Base-by-base conservation (phyloP, 1,284 basidiomycete species). In the Fistulinella cinereoalba region DNA sequence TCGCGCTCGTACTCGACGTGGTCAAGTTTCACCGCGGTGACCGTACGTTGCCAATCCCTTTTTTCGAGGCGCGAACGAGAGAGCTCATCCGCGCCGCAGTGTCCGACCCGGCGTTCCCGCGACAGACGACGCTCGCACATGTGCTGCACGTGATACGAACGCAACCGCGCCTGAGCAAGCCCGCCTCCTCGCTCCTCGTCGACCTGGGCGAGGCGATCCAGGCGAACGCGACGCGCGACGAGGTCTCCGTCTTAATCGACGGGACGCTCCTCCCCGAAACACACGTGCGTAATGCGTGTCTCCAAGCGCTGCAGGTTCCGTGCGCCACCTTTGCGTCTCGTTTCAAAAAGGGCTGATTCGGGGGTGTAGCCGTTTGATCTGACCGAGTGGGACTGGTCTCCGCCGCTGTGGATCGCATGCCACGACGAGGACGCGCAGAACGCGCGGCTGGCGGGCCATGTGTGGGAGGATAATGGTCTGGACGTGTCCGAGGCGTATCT, bases 401-500 rank as follows among this genome's bases (percentile, higher is more conserved):
- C 89, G 1, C 85, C 92, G 64, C 69, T 99, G 1, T 94, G 92
- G 84, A 79, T 98, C 31, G 89, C 90, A 3, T 86, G 81, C 51
- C 92, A 98, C 58, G 97, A 99, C 53, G 80, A 81, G 6, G 96
- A 99, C 62, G 91, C 93, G 56, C 91, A 96, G 61, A 97, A 97
- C 55, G 84, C 85, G 0, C 76, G 86, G 37, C 72, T 98, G 32
- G 95, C 95, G 8, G 72, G 74, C 23, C 83, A 87, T 57, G 67
- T 94, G 11, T 99, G 95, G 96, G 94, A 97, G 49, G 97, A 99
- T 59, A 99, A 99, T 57, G 95, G 91, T 11, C 69, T 99, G 29
- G 93, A 98, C 60, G 82, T 97, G 6, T 82, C 90, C 0, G 88
- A 91, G 56, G 68, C 66, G 4, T 97, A 85, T 66, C 69, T 92